Conservation (phyloP, 2,329 filamentous ascomycete genomes). For the Colletotrichum tropicicola region DNA sequence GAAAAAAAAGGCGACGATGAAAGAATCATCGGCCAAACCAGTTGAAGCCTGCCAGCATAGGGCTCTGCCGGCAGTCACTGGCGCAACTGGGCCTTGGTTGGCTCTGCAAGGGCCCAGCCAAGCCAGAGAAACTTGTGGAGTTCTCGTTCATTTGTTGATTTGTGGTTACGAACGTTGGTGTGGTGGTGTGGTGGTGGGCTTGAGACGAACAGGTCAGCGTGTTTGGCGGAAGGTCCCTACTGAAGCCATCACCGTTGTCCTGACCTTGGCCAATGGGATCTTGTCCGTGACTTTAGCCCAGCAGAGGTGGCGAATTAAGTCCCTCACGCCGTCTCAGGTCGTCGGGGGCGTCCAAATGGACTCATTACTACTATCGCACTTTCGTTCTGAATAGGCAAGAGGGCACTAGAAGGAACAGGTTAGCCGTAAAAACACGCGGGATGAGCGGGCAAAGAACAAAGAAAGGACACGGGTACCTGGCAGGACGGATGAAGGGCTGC, state of each 20-base stretch:
- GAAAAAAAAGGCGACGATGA: neutral
- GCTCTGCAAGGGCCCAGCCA: neutral
- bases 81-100: neutral
- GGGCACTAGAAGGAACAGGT: neutral
- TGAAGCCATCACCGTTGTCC: neutral
- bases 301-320: neutral
- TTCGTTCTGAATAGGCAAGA: neutral
- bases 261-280: neutral
- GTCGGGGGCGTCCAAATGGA: neutral
- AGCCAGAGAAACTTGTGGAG: too few species aligned
- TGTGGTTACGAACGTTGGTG: neutral
- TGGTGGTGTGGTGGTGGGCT: neutral
- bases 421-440: constrained; percentile 3
- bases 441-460: constrained; percentile 7
- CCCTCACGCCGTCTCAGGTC: neutral
- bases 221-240: neutral
- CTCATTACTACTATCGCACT: neutral
- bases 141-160: too few species aligned
- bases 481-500: neutral
- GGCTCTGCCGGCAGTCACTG: neutral
- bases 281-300: neutral
- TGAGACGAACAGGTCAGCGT: neutral
- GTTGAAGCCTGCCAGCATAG: neutral
- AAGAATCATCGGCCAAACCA: neutral
- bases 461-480: constrained; percentile 9